phyloP scores from a whole-genome alignment of 1,284 basidiomycete species.

The Ustilago nuda region DNA sequence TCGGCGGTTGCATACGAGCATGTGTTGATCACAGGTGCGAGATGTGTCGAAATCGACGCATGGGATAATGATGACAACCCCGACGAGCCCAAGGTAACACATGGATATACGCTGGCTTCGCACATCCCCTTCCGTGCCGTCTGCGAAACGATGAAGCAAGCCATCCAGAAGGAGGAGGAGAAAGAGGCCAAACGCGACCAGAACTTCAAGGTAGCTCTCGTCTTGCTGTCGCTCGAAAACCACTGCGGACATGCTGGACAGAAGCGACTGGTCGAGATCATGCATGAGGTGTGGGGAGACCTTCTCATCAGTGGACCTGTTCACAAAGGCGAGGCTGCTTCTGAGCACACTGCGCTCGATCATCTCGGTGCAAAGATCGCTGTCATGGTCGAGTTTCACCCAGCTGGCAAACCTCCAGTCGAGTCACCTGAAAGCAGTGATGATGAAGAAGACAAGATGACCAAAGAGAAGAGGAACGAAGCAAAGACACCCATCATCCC shows the following conservation, averaged over 20 bases:
- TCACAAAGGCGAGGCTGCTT: constrained; percentile 55
- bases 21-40: constrained; percentile 73
- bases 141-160: constrained; percentile 52
- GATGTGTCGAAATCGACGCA: constrained; percentile 79
- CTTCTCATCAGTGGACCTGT: constrained; percentile 70
- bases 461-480: constrained; percentile 29
- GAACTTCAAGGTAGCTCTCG: constrained; percentile 68
- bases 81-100: constrained; percentile 75
- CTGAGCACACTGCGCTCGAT: constrained; percentile 70
- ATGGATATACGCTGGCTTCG: constrained; percentile 66
- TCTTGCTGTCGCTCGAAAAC: constrained; percentile 77
- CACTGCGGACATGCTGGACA: constrained; percentile 74
- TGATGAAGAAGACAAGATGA: constrained; percentile 44
- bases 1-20: constrained; percentile 75
- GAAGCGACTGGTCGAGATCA: constrained; percentile 74
- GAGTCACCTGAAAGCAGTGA: constrained; percentile 18
- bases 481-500: constrained; percentile 61
- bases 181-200: constrained; percentile 19
- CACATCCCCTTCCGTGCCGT: constrained; percentile 55
- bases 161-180: constrained; percentile 38
- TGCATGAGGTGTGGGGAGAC: constrained; percentile 74
- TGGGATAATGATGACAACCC: constrained; percentile 73
- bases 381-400: constrained; percentile 73
- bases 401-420: constrained; percentile 14
- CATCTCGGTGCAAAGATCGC: constrained; percentile 74